These are phyloP conservation scores for Pseudogymnoascus sp. DNA, from an alignment of 2,329 filamentous ascomycete genomes.

Conservation along the genomic window DNA sequence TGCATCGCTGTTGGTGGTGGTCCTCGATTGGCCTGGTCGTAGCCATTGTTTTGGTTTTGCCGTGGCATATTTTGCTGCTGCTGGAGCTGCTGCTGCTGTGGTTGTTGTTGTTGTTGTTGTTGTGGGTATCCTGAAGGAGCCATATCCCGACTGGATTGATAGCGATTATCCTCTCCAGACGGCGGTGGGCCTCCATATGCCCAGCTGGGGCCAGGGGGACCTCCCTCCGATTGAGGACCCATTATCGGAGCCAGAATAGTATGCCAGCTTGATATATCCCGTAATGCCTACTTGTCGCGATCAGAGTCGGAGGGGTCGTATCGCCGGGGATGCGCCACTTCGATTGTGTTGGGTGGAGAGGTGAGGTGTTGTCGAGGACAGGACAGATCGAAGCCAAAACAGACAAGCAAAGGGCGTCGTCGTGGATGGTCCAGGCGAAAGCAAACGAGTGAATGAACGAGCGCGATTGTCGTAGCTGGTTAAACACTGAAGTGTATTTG, in stretches of 20 bases:
- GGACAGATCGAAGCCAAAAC: not conserved
- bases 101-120: not conserved
- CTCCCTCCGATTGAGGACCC: constrained; percentile 32
- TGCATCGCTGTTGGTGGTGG: constrained; percentile 16
- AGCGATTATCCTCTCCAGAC: constrained; percentile 11
- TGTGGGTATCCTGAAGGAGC: not conserved
- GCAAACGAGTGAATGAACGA: not conserved
- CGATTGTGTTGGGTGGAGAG: constrained; percentile 14
- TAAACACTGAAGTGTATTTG: not conserved
- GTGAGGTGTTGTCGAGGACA: constrained; percentile 11
- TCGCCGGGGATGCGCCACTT: constrained; percentile 14
- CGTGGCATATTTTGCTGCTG: constrained; percentile 14
- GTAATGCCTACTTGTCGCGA: not conserved
- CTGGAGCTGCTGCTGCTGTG: not conserved
- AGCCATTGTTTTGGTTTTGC: constrained; percentile 23
- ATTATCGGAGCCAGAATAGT: constrained; percentile 16
- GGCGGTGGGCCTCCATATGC: constrained; percentile 17
- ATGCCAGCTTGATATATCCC: not conserved
- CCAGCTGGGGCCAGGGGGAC: constrained; percentile 25
- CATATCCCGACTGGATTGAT: constrained; percentile 21
- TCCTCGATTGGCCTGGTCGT: constrained; percentile 22
- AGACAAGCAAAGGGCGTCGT: not conserved
- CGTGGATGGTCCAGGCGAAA: not conserved
- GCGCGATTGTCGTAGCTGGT: not conserved
- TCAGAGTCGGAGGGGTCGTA: constrained; percentile 10